Conservation (phyloP, 1,139 yeast species). For the Hanseniaspora sp. region DNA sequence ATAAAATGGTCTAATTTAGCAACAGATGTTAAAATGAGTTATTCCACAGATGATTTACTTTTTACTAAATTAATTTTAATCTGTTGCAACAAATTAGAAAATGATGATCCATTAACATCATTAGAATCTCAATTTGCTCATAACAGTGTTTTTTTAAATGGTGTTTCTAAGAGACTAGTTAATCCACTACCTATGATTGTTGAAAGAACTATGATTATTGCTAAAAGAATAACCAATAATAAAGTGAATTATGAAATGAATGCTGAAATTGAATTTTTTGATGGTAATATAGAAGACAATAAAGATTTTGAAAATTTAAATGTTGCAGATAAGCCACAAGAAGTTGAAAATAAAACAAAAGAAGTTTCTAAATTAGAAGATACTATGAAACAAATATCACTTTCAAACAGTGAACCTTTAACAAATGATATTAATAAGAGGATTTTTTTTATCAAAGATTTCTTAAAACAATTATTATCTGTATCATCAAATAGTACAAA, state of each 20-base stretch:
- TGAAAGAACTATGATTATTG: constrained; percentile 33
- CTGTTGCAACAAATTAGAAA: constrained; percentile 19
- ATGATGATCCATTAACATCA: constrained; percentile 1
- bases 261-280: constrained; percentile 24
- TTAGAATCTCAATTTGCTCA: background rate
- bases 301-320: constrained; percentile 20
- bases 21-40: constrained; percentile 19
- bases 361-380: background rate
- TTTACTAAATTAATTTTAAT: constrained; percentile 24
- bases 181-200: constrained; percentile 25
- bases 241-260: constrained; percentile 28
- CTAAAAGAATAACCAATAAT: constrained; percentile 29
- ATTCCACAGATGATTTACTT: constrained; percentile 15
- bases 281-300: constrained; percentile 23
- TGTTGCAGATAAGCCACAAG: background rate
- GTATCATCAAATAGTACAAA: constrained; percentile 18
- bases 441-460: constrained; percentile 32
- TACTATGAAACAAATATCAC: background rate
- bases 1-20: constrained; percentile 24
- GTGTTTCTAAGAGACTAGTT: constrained; percentile 30
- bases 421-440: constrained; percentile 5
- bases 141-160: constrained; percentile 24
- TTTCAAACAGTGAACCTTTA: background rate
- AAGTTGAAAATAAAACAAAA: background rate
- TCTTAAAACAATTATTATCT: constrained; percentile 24